phyloP scores from a whole-genome alignment of 108 stramenopile species.

The Cyclotella sp. region DNA sequence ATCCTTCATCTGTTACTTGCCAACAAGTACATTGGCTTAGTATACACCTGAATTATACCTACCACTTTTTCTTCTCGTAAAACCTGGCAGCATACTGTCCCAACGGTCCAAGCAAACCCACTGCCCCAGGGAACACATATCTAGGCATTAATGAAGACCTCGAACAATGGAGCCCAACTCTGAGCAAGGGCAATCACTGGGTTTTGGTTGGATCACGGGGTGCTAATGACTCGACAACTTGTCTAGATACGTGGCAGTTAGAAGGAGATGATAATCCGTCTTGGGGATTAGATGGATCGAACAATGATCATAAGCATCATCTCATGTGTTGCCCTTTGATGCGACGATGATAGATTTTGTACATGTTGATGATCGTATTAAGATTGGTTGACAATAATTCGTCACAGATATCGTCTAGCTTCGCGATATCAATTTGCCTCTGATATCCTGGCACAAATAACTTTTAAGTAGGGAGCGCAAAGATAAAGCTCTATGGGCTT shows the following conservation, averaged over 20 bases:
- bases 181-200: constrained; percentile 30
- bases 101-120: constrained; percentile 27
- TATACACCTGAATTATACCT: constrained; percentile 13
- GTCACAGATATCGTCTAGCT: too few relatives aligned
- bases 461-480: too few relatives aligned
- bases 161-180: constrained; percentile 43
- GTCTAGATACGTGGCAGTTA: constrained; percentile 24
- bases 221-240: constrained; percentile 18
- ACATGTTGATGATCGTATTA: too few relatives aligned
- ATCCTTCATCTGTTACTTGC: not conserved
- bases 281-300: constrained; percentile 39
- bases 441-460: too few relatives aligned
- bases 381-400: too few relatives aligned
- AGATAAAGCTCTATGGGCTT: too few relatives aligned
- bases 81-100: constrained; percentile 30
- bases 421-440: too few relatives aligned
- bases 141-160: constrained; percentile 14
- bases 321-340: constrained; percentile 32
- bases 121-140: constrained; percentile 9
- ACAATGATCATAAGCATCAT: constrained; percentile 24
- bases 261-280: constrained; percentile 24
- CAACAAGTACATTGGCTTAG: not conserved
- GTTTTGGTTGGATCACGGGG: constrained; percentile 31
- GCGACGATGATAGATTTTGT: not conserved
- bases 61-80: constrained; percentile 8